These are phyloP conservation scores for Mycena albidolilacea DNA, from an alignment of 768 basidiomycete species.

Conservation along the genomic window DNA sequence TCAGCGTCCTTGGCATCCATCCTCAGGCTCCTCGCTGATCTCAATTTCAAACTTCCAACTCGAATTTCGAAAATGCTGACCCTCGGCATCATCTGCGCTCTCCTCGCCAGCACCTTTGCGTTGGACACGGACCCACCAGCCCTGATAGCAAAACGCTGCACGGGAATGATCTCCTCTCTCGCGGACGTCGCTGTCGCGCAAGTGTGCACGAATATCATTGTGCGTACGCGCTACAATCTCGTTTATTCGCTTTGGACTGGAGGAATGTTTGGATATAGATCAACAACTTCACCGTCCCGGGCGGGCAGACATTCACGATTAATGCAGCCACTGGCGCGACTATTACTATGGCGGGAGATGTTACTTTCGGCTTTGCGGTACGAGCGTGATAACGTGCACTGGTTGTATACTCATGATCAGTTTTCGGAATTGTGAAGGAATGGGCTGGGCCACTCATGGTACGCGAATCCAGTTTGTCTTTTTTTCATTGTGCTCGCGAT, in stretches of 20 bases:
- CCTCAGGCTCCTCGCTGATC: constrained; percentile 15
- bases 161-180: constrained; percentile 33
- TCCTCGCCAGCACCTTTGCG: constrained; percentile 14
- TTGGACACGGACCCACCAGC: constrained; percentile 11
- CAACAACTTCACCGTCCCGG: constrained; percentile 59
- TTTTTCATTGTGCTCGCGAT: constrained; percentile 32
- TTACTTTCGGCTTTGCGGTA: constrained; percentile 55
- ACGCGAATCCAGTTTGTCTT: constrained; percentile 48
- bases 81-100: constrained; percentile 10
- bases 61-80: constrained; percentile 15
- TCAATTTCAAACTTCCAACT: constrained; percentile 14
- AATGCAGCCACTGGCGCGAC: constrained; percentile 54
- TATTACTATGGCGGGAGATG: constrained; percentile 62
- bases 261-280: constrained; percentile 47
- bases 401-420: constrained; percentile 47
- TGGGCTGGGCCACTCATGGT: constrained; percentile 49
- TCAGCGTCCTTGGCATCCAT: constrained; percentile 16
- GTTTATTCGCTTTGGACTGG: constrained; percentile 20
- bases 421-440: constrained; percentile 10
- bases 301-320: constrained; percentile 58
- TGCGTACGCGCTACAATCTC: constrained; percentile 10
- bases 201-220: constrained; percentile 60
- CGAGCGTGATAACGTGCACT: constrained; percentile 41
- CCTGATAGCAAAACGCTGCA: constrained; percentile 37
- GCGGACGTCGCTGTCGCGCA: constrained; percentile 50